Percentiles rank a stretch among this genome's conserved stretches.
Evolutionary conservation across 805 yeast genomes (phyloP).

Genomic region (Torulaspora franciscae): DNA sequence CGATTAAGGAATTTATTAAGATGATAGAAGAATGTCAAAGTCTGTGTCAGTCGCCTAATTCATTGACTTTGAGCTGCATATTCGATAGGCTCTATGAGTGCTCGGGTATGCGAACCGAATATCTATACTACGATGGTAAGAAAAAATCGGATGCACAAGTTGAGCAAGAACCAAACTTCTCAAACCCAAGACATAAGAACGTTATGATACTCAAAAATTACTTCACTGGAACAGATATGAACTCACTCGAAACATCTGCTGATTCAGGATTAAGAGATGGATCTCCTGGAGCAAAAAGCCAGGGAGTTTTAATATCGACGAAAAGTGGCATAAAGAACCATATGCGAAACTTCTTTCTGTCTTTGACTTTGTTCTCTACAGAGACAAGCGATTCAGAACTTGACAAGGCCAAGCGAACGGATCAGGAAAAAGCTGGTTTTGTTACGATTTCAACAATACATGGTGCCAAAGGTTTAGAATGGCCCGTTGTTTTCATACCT

Average conservation of each 20-base stretch:
- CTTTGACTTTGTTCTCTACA: conserved; percentile 36
- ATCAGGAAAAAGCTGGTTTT: conserved; percentile 28
- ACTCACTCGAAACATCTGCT: conserved; percentile 1
- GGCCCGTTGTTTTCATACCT: conserved; percentile 88
- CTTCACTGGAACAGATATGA: conserved; percentile 16
- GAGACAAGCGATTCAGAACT: conserved; percentile 20
- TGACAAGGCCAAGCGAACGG: conserved; percentile 12
- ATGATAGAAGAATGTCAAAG: conserved; percentile 25
- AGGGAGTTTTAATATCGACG: background rate
- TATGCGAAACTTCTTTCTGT: conserved; percentile 35
- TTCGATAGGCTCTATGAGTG: conserved; percentile 31
- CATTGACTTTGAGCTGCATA: conserved; percentile 16
- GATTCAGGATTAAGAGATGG: background rate
- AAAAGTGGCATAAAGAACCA: conserved; percentile 9
- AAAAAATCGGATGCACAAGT: conserved; percentile 22
- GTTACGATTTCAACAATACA: conserved; percentile 77
- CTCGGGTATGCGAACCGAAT: conserved; percentile 31
- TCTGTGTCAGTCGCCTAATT: conserved; percentile 8
- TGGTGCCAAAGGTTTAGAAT: conserved; percentile 89
- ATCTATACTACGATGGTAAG: conserved; percentile 25
- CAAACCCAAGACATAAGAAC: conserved; percentile 30
- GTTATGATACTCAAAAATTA: conserved; percentile 24
- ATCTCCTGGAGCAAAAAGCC: background rate
- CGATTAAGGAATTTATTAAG: conserved; percentile 21
- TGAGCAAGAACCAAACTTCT: conserved; percentile 20